Percentiles rank a stretch among this genome's conserved stretches.
These are phyloP conservation scores for Nigrograna mackinnonii DNA, from an alignment of 2,329 filamentous ascomycete species.

Conservation along the genomic window DNA sequence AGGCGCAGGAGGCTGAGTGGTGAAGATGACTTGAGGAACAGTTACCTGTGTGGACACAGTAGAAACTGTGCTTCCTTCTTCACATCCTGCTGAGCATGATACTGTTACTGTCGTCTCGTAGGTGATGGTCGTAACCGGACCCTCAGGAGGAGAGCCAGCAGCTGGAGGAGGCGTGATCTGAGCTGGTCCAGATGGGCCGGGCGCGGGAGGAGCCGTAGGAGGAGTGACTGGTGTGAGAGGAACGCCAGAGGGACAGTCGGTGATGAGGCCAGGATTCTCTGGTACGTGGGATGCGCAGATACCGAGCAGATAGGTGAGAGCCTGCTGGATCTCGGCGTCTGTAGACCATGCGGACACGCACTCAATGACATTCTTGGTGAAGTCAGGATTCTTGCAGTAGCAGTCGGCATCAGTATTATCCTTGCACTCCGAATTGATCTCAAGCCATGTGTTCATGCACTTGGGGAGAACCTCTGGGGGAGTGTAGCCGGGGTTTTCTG, in stretches of 20 bases:
- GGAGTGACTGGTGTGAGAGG: constrained; percentile 48
- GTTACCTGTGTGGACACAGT: constrained; percentile 45
- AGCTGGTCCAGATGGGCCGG: constrained; percentile 12
- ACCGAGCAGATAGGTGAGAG: constrained; percentile 84
- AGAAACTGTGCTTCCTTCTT: constrained; percentile 15
- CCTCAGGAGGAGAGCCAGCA: constrained; percentile 5
- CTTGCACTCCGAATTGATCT: constrained; percentile 69
- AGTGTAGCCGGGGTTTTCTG: constrained; percentile 14
- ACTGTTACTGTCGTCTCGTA: constrained; percentile 43
- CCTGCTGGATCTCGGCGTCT: constrained; percentile 68
- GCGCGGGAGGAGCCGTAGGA: constrained; percentile 19
- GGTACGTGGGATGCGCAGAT: constrained; percentile 79
- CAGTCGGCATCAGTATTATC: constrained; percentile 82
- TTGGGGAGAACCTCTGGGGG: constrained; percentile 76
- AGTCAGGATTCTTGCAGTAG: constrained; percentile 81
- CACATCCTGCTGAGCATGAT: constrained; percentile 26
- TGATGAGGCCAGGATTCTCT: constrained; percentile 84
- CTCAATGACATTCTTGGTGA: constrained; percentile 77
- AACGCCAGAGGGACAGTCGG: constrained; percentile 68
- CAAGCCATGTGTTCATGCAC: constrained; percentile 90
- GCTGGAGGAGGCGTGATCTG: constrained; percentile 18
- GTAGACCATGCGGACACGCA: constrained; percentile 79
- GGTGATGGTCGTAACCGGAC: constrained; percentile 45
- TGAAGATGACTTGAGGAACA: constrained; percentile 51
- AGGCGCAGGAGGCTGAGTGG: constrained; percentile 33